phyloP scores from a whole-genome alignment of 306 rosid genomes.

The Mimosa bimucronata region DNA sequence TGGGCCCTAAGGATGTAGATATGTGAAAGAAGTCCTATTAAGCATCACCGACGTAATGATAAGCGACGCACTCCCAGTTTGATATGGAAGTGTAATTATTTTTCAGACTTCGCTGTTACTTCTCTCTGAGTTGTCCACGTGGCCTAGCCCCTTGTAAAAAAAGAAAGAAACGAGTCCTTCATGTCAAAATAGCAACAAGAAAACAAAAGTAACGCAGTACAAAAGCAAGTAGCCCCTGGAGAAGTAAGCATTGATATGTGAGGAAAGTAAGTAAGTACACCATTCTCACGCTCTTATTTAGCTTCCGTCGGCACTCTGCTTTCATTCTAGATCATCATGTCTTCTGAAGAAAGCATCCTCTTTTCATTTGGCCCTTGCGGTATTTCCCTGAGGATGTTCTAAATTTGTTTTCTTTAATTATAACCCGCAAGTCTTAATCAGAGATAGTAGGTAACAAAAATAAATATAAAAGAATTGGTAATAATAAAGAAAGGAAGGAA shows the following conservation, averaged over 20 bases:
- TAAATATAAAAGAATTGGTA: slow-evolving; percentile 27
- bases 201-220: slow-evolving; percentile 1
- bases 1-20: slow-evolving; percentile 31
- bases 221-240: slow-evolving; percentile 8
- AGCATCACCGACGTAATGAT: slow-evolving; percentile 48
- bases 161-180: slow-evolving; percentile 9
- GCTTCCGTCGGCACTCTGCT: slow-evolving; percentile 5
- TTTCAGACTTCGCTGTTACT: slow-evolving; percentile 26
- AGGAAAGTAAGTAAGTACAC: not conserved
- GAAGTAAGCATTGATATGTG: slow-evolving; percentile 5
- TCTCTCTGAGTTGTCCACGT: slow-evolving; percentile 32
- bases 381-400: slow-evolving; percentile 22
- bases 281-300: not conserved
- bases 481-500: slow-evolving; percentile 21
- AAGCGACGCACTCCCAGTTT: slow-evolving; percentile 36
- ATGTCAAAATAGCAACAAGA: slow-evolving; percentile 9
- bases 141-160: slow-evolving; percentile 6
- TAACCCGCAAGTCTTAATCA: slow-evolving; percentile 36
- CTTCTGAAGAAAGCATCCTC: slow-evolving; percentile 15
- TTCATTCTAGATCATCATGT: not conserved
- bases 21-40: slow-evolving; percentile 37
- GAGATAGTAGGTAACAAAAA: slow-evolving; percentile 32
- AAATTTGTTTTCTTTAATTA: slow-evolving; percentile 31
- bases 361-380: not conserved
- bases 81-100: slow-evolving; percentile 40